Conservation (phyloP, 768 basidiomycete genomes). For the Cytidiella melzeri region DNA sequence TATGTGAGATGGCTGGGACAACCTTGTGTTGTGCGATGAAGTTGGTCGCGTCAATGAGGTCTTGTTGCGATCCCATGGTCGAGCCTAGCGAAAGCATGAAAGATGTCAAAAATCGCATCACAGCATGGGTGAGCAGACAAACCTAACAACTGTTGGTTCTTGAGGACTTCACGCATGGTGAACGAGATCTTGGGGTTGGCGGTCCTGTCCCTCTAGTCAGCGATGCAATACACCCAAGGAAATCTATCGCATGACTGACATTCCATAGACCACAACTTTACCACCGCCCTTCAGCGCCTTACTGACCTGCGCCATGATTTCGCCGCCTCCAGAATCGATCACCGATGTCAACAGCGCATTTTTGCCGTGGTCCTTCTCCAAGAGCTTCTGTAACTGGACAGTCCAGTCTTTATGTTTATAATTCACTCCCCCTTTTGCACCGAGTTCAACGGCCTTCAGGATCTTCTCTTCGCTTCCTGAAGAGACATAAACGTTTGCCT, state of each 20-base stretch:
- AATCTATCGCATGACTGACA: conserved; percentile 25
- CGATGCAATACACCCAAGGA: not conserved
- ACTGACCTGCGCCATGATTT: conserved; percentile 29
- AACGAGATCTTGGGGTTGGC: conserved; percentile 51
- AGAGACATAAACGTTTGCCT: conserved; percentile 80
- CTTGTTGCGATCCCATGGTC: conserved; percentile 77
- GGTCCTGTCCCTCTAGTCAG: conserved; percentile 45
- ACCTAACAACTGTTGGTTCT: conserved; percentile 73
- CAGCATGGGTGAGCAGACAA: conserved; percentile 12
- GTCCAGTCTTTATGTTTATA: conserved; percentile 52
- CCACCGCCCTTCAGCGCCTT: conserved; percentile 33
- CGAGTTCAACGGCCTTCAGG: conserved; percentile 53
- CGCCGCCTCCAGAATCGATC: conserved; percentile 43
- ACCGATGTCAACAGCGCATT: conserved; percentile 29
- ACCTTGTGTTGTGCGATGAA: conserved; percentile 66
- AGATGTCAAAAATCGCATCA: not conserved
- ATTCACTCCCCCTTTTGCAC: conserved; percentile 71
- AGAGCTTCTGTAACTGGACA: conserved; percentile 24
- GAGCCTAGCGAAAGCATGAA: conserved; percentile 43
- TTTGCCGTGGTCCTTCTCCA: conserved; percentile 21
- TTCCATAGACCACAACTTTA: conserved; percentile 33
- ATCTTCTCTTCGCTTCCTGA: conserved; percentile 69
- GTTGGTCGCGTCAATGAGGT: conserved; percentile 63
- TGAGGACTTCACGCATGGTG: conserved; percentile 75
- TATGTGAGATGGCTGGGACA: conserved; percentile 61